A percentile compares a stretch with the other conserved stretches of the same genome.
phyloP scores from a whole-genome alignment of 176 grass and related monocot genomes.

The Oryza australiensis region DNA sequence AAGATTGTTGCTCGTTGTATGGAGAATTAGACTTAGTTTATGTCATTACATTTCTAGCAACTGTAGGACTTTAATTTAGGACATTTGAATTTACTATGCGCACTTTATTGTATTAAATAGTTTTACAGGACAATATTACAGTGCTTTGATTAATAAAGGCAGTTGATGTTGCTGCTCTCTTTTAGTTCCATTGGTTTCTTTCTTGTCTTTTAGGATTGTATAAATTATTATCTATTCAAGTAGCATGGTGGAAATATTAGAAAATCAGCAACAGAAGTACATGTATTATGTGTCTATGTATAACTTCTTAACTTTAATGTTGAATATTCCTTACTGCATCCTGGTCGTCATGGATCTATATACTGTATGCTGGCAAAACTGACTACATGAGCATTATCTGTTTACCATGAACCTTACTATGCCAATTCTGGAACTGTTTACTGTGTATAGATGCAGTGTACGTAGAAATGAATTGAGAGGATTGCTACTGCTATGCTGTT shows the following conservation, averaged over 20 bases:
- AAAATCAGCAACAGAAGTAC: not conserved
- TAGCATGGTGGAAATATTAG: not conserved
- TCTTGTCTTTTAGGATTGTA: not conserved
- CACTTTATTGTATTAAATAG: no score
- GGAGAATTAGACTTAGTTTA: no score
- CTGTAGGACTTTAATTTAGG: no score
- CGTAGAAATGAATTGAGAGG: not conserved
- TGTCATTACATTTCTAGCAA: no score
- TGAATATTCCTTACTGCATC: not conserved
- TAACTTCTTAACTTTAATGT: not conserved
- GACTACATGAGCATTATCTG: not conserved
- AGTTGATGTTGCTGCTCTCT: no score
- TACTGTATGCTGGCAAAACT: not conserved
- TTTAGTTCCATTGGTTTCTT: not conserved
- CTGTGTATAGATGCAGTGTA: not conserved
- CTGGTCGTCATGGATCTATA: not conserved
- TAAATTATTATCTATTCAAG: not conserved
- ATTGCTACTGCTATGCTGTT: not conserved
- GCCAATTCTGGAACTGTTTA: not conserved
- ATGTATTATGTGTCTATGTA: not conserved
- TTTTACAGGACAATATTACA: no score
- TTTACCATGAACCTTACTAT: not conserved
- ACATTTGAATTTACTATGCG: no score
- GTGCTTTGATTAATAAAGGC: no score
- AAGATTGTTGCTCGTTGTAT: no score